Evolutionary conservation across 1,284 basidiomycete genomes (phyloP).

Genomic region (Tremellales sp.): DNA sequence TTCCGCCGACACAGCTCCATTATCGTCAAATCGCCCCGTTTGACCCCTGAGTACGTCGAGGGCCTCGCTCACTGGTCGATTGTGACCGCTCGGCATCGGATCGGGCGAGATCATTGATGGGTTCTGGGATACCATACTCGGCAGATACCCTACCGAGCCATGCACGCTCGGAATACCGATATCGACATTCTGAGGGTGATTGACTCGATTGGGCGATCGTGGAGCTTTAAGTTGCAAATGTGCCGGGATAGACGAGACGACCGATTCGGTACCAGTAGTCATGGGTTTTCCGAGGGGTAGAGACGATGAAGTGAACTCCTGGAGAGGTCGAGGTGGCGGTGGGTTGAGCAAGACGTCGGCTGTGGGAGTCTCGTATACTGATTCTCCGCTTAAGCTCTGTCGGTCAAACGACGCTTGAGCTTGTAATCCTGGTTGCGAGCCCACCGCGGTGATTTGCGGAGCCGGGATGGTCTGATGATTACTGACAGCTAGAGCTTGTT

Average conservation of each 20-base stretch:
- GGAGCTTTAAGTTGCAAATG: constrained; percentile 4
- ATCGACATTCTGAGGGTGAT: constrained; percentile 9
- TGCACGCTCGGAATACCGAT: constrained; percentile 15
- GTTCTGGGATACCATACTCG: constrained; percentile 2
- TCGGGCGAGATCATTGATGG: constrained; percentile 1
- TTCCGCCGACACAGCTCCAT: neutral
- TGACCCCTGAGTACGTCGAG: neutral
- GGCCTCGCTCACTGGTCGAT: neutral
- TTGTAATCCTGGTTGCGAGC: neutral
- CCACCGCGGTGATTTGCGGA: neutral
- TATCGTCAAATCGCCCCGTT: neutral
- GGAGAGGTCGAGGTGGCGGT: neutral
- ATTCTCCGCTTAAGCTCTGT: neutral
- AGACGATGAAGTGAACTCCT: neutral
- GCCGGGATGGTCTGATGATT: neutral
- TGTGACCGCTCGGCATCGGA: constrained; percentile 6
- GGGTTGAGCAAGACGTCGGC: neutral
- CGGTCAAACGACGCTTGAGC: neutral
- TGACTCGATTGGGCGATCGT: constrained; percentile 6
- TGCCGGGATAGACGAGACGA: neutral
- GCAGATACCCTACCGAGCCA: constrained; percentile 21
- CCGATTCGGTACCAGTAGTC: neutral
- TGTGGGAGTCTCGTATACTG: neutral
- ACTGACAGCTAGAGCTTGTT: neutral
- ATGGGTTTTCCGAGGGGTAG: constrained; percentile 9